phyloP scores from a whole-genome alignment of 2,329 filamentous ascomycete species.

The Chaetomium globosum region DNA sequence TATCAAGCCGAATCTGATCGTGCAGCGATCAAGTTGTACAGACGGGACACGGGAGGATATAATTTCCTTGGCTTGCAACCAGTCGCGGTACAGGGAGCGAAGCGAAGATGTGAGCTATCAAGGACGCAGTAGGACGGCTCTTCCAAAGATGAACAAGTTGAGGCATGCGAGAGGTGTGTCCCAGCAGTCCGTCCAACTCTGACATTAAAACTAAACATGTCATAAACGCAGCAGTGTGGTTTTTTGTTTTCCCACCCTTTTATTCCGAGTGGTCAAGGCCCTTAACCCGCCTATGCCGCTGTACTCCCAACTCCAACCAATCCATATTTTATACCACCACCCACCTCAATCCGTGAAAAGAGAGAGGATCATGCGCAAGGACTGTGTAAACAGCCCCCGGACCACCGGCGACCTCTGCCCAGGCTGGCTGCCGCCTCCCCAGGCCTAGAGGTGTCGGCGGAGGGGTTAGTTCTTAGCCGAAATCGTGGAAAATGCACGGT shows the following conservation, averaged over 20 bases:
- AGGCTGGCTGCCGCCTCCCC: not conserved
- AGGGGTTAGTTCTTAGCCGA: not conserved
- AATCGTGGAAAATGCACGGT: not conserved
- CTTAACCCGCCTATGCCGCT: slow-evolving; percentile 7
- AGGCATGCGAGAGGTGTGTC: not conserved
- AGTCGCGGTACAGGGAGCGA: not conserved
- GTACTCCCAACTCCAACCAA: slow-evolving; percentile 27
- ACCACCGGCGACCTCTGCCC: not conserved
- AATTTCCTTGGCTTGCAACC: not conserved
- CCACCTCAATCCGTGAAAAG: slow-evolving; percentile 10
- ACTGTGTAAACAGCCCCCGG: not conserved
- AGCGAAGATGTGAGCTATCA: not conserved
- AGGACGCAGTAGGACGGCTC: not conserved
- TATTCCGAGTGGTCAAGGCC: slow-evolving; percentile 9
- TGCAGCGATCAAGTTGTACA: not conserved
- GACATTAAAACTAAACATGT: slow-evolving; percentile 15
- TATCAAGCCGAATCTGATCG: not conserved
- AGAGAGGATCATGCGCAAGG: not conserved
- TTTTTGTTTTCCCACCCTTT: slow-evolving; percentile 19
- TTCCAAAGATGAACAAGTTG: not conserved
- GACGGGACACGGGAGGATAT: not conserved
- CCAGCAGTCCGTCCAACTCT: not conserved
- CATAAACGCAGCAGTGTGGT: slow-evolving; percentile 2
- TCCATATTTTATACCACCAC: slow-evolving; percentile 12
- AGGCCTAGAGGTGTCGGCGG: not conserved